Conservation (phyloP, 164 flowering plant genomes). For the Stephania japonica region DNA sequence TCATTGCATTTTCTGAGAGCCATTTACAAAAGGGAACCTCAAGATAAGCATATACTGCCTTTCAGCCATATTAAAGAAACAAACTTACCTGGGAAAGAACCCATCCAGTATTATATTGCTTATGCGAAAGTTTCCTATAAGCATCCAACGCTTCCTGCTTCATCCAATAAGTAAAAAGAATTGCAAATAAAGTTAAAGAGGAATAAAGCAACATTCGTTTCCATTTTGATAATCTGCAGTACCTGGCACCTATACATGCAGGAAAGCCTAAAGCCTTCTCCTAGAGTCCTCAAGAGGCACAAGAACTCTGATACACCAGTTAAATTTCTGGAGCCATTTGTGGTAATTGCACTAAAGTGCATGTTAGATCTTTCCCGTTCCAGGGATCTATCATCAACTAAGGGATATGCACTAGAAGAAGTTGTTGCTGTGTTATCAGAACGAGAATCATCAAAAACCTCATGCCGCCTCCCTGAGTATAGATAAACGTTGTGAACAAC, state of each 20-base stretch:
- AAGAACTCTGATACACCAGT: conserved; percentile 63
- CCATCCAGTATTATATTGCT: conserved; percentile 96
- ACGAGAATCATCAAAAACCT: conserved; percentile 60
- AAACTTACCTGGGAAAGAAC: conserved; percentile 86
- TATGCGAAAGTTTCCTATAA: conserved; percentile 67
- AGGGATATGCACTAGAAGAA: conserved; percentile 36
- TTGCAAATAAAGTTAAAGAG: conserved; percentile 1
- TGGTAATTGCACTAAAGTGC: conserved; percentile 22
- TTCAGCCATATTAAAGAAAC: not conserved
- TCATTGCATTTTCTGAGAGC: not conserved
- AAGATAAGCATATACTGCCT: not conserved
- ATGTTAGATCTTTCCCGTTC: conserved; percentile 45
- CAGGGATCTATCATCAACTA: conserved; percentile 39
- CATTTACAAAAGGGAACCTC: not conserved
- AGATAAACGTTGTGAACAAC: conserved; percentile 6
- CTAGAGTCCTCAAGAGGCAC: conserved; percentile 64
- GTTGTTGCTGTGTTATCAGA: conserved; percentile 27
- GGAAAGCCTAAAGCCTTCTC: conserved; percentile 86
- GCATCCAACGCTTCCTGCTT: conserved; percentile 83
- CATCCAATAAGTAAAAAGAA: conserved; percentile 5
- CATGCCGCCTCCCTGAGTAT: conserved; percentile 50
- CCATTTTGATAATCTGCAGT: conserved; percentile 11
- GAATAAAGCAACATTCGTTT: not conserved
- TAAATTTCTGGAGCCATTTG: conserved; percentile 33
- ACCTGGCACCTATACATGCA: conserved; percentile 85